A percentile compares a stretch with the other conserved stretches of the same genome.
phyloP scores from a whole-genome alignment of 176 grass and related monocot genomes.

The Hyparrhenia diplandra region DNA sequence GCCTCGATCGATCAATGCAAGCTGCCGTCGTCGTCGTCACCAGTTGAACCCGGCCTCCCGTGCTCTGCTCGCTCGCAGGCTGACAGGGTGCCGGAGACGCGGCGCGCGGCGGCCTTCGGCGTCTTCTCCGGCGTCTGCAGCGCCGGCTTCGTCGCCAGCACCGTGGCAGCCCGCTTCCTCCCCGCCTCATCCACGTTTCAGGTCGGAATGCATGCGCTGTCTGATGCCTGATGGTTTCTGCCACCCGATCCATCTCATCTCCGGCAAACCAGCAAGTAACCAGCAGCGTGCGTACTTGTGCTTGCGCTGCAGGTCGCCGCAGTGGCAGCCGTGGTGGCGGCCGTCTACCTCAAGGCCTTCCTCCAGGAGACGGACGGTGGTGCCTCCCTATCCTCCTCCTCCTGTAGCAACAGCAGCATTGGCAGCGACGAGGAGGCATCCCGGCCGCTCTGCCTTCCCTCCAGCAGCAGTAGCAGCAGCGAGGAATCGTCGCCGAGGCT shows the following conservation, averaged over 20 bases:
- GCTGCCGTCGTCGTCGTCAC: not conserved
- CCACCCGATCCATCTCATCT: too few species aligned
- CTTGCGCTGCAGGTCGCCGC: conserved; percentile 30
- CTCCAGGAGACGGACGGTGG: conserved; percentile 50
- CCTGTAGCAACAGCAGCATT: not conserved
- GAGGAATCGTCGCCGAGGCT: conserved; percentile 41
- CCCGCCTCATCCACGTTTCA: conserved; percentile 28
- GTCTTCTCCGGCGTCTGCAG: conserved; percentile 49
- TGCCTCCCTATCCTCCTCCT: conserved; percentile 9
- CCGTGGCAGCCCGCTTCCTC: conserved; percentile 44
- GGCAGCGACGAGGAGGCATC: conserved; percentile 37
- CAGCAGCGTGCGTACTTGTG: not conserved
- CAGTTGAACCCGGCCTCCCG: not conserved
- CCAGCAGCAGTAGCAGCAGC: not conserved
- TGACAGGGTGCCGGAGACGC: conserved; percentile 29
- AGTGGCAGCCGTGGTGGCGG: conserved; percentile 14
- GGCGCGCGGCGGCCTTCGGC: conserved; percentile 39
- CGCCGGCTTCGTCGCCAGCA: conserved; percentile 40
- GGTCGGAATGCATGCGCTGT: not conserved
- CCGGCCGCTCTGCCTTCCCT: conserved; percentile 30
- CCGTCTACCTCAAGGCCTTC: conserved; percentile 59
- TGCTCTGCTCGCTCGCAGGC: conserved; percentile 16
- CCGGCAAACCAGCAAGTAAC: not conserved
- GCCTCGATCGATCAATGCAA: not conserved
- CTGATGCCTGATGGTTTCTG: too few species aligned